Conservation (phyloP, 2,329 filamentous ascomycete species). For the Monosporascus sp. region DNA sequence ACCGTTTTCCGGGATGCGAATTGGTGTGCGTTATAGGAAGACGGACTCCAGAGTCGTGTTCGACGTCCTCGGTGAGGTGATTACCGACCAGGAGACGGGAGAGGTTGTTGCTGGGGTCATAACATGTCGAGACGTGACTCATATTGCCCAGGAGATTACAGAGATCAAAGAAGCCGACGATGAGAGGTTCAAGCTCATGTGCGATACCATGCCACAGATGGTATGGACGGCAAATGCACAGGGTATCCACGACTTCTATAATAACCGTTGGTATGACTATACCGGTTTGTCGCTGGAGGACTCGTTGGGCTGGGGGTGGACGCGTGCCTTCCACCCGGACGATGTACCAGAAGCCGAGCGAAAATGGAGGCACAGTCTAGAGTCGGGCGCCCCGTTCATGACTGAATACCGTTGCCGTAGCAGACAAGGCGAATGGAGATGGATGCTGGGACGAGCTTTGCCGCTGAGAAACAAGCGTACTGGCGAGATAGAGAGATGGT, state of each 20-base stretch:
- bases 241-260: conserved; percentile 68
- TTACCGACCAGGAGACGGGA: conserved; percentile 60
- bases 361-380: conserved; percentile 57
- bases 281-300: conserved; percentile 61
- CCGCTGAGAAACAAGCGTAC: conserved; percentile 61
- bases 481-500: conserved; percentile 71
- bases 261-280: conserved; percentile 73
- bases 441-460: conserved; percentile 70
- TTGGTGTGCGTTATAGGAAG: conserved; percentile 57
- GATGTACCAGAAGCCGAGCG: conserved; percentile 52
- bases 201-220: conserved; percentile 65
- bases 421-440: conserved; percentile 65
- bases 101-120: conserved; percentile 71
- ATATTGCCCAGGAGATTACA: conserved; percentile 62
- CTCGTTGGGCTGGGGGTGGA: conserved; percentile 59
- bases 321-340: conserved; percentile 62
- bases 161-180: conserved; percentile 67
- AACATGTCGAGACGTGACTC: conserved; percentile 66
- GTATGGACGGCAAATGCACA: conserved; percentile 69
- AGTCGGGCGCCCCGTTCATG: conserved; percentile 62
- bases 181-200: conserved; percentile 68
- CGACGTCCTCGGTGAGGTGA: conserved; percentile 62
- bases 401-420: conserved; percentile 66
- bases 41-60: conserved; percentile 51
- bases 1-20: conserved; percentile 51